Evolutionary conservation across 2,329 filamentous ascomycete genomes (phyloP), one percentile per base, ranked within the genome.

Genomic region (Trichoderma guizhouense): DNA sequence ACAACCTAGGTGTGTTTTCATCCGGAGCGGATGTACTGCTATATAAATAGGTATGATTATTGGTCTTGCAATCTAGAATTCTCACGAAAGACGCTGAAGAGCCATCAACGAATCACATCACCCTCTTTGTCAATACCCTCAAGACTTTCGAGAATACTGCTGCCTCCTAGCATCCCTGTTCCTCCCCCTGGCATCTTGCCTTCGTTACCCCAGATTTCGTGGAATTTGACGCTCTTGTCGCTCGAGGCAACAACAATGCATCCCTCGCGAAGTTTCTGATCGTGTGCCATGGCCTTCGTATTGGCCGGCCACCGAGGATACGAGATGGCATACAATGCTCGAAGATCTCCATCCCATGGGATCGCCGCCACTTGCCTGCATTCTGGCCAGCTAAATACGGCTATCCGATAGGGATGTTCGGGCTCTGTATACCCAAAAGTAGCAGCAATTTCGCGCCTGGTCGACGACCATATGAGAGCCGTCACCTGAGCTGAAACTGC

Each of bases 351-450:
- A 64, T 90, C 90, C 95, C 90, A 98, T 0, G 94, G 93, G 71
- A 98, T 92, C 18, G 92, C 91, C 12, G 93, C 92, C 1, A 98
- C 88, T 79, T 96, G 93, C 74, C 90, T 89, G 81, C 96, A 98
- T 70, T 93, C 92, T 0, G 96, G 96, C 96, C 96, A 98, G 60
- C 92, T 92, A 81, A 98, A 99, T 9, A 98, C 91, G 2, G 94
- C 96, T 74, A 99, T 93, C 24, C 96, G 91, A 76, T 92, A 93
- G 0, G 92, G 90, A 78, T 99, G 96, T 55, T 97, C 93, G 1
- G 95, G 94, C 76, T 97, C 92, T 4, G 95, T 90, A 78, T 97
- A 98, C 5, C 96, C 95, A 82, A 99, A 98, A 0, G 95, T 98
- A 1, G 94, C 96, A 1, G 90, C 93, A 74, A 99, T 96, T 80